Base-by-base conservation (phyloP, 345 rosid species). In the Hibiscus tridactylites region DNA sequence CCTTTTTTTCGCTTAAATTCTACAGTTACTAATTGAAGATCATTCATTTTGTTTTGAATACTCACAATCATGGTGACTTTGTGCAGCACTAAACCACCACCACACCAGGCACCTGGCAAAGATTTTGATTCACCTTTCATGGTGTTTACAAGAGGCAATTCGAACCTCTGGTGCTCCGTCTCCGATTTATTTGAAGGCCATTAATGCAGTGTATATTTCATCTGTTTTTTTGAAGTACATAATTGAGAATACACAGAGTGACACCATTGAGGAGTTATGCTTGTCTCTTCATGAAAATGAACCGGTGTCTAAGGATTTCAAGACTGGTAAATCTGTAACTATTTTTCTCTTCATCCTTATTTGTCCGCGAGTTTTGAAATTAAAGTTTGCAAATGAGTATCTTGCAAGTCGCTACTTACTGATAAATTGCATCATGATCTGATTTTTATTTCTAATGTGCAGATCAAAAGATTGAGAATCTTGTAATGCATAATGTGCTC, bases 61-160 rank as follows among this genome's bases (percentile, higher is more conserved):
- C n/a, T n/a, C n/a, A n/a, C n/a, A n/a, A n/a, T n/a, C n/a, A n/a
- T n/a, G n/a, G n/a, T n/a, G n/a, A n/a, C 35, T 31, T 31, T 71
- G 66, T 81, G 85, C 90, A 92, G 98, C 87, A 16, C 86, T 83
- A 81, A 92, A 85, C 72, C 91, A 95, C 72, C 74, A 77, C 57
- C 78, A 69, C 74, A 95, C 99, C 2, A 85, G 93, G 87, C 98
- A 95, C 80, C 91, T 95, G 16, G 86, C 88, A 6, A 95, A 95
- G 72, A 81, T 95, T 78, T 84, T 91, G 86, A 87, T 92, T 80
- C 97, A 91, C 81, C 75, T 95, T n/a, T 81, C 88, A 1, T 81
- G 85, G 89, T 89, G 89, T 83, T 89, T 95, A 87, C 88, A 83
- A 83, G 98, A 88, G 85, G 82, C 79, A 57, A 79, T 77, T 19